Base-by-base conservation (phyloP, 768 basidiomycete species). In the Suillus subalutaceus region DNA sequence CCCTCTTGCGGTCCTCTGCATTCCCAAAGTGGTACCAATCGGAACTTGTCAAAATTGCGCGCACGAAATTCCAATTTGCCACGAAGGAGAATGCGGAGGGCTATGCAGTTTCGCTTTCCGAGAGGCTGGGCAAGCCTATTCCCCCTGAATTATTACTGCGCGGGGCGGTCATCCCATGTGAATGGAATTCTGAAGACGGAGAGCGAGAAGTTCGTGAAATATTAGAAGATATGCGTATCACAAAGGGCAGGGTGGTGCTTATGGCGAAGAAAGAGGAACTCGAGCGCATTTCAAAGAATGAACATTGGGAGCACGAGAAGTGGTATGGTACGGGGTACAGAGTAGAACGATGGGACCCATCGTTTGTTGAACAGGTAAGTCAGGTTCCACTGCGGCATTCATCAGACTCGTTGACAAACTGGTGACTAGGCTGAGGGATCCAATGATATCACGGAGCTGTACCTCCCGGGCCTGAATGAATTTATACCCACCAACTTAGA, bases 251-350 rank as follows among this genome's bases (percentile, higher is more conserved):
- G 26, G 86, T 90, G 26, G 87, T 92, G 32, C 77, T 99, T 48
- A 93, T 94, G 85, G 90, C 90, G n/a, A 88, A 88, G 74, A 86
- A 84, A 52, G 86, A 88, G 67, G 90, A 86, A 38, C 81, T 82
- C 53, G 83, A 81, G 63, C 80, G 89, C 48, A 80, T 91, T 63
- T 75, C 78, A 32, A 86, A 83, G 65, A 66, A 85, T 38, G 79
- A 80, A 16, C 74, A 82, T 20, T 95, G 93, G 93, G 72, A 85
- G 69, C 87, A 84, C 53, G 97, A 99, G 78, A 89, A 90, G 52
- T 95, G 94, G 88, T 99, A 99, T 77, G 94, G 91, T 6, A 98
- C 97, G 2, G 84, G 87, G 67, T 98, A 96, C 77, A 81, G 82
- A 43, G 87, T 96, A n/a, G 85, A 92, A 69, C 82, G 80, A 62